Evolutionary conservation across 371 early-diverging fungal genomes (phyloP), one percentile per base, ranked within the genome.

Genomic region (Saksenaea oblongispora): DNA sequence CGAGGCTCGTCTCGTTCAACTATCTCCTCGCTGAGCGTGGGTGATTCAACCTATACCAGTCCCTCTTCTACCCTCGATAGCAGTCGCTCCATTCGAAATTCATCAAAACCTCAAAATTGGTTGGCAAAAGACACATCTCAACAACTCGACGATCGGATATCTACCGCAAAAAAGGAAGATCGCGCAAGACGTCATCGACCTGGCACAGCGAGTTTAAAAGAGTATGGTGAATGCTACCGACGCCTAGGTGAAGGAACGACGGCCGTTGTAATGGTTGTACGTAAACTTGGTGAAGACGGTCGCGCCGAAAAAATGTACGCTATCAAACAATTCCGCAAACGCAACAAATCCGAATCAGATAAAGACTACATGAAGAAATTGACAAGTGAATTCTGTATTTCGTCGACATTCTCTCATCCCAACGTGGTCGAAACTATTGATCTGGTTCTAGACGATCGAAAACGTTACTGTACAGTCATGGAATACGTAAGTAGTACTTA

Each of bases 391-490:
- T 97, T 95, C 67, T 95, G 96, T 74, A 96, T 97, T 51, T 87
- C 89, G 18, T 94, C 95, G 5, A 90, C 91, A 24, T 80, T 89
- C 87, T 54, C 91, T 87, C 82, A 85, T 85, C 73, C 93, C 91
- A 80, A 84, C 92, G 31, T 93, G 56, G 91, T 97, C 18, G 88
- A 93, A 72, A 95, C 96, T 0, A 66, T 98, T 13, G 98, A 98
- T 74, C 74, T 98, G 42, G 91, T 97, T 14, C 90, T 94, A 79
- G 96, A 97, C 74, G 89, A 91, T 62, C 89, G 91, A 63, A 85
- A 86, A 36, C 84, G 90, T 62, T 97, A 97, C 93, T 97, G 97
- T 79, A 93, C 93, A 61, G 96, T 98, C 13, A 98, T 98, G 98
- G 95, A 93, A 79, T 81, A 81, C 65, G 85, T 85, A 82, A 62